Evolutionary conservation across 169 alveolate genomes (phyloP).

Genomic region (Gregarina niphandrodes): DNA sequence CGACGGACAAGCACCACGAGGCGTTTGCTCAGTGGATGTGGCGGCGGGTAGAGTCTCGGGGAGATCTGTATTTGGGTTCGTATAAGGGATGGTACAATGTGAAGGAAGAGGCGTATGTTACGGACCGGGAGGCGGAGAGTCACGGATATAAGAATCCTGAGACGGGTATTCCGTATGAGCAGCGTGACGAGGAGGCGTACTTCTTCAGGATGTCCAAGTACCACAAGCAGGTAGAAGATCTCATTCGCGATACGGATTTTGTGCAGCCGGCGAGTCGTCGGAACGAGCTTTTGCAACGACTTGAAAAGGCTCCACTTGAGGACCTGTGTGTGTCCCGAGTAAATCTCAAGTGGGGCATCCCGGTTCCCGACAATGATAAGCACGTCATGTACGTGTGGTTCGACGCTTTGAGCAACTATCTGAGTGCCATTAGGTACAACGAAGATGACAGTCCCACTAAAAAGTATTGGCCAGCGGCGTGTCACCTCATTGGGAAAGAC

Average conservation of each 20-base stretch:
- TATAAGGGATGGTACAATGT: slow-evolving; percentile 65
- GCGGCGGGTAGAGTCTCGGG: slow-evolving; percentile 33
- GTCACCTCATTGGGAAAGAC: slow-evolving; percentile 49
- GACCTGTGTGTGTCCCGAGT: slow-evolving; percentile 63
- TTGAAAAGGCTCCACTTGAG: slow-evolving; percentile 41
- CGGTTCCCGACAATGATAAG: slow-evolving; percentile 29
- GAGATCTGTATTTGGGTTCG: slow-evolving; percentile 26
- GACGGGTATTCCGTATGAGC: slow-evolving; percentile 39
- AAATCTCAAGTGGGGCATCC: slow-evolving; percentile 69
- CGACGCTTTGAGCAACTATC: slow-evolving; percentile 65
- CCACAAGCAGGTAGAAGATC: slow-evolving; percentile 36
- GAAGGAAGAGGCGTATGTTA: slow-evolving; percentile 63
- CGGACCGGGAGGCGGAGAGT: slow-evolving; percentile 60
- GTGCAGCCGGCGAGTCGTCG: slow-evolving; percentile 42
- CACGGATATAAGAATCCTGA: slow-evolving; percentile 50
- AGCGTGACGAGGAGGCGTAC: slow-evolving; percentile 58
- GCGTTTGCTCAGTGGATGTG: slow-evolving; percentile 39
- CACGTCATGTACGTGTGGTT: slow-evolving; percentile 86
- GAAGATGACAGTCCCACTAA: slow-evolving; percentile 1
- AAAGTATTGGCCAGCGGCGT: slow-evolving; percentile 30
- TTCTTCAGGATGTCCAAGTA: slow-evolving; percentile 62
- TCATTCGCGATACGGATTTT: slow-evolving; percentile 28
- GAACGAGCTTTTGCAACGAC: slow-evolving; percentile 37
- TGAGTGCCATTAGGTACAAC: slow-evolving; percentile 1
- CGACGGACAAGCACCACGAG: slow-evolving; percentile 49